phyloP scores from a whole-genome alignment of 768 basidiomycete genomes.

The Austroboletus eburneus region DNA sequence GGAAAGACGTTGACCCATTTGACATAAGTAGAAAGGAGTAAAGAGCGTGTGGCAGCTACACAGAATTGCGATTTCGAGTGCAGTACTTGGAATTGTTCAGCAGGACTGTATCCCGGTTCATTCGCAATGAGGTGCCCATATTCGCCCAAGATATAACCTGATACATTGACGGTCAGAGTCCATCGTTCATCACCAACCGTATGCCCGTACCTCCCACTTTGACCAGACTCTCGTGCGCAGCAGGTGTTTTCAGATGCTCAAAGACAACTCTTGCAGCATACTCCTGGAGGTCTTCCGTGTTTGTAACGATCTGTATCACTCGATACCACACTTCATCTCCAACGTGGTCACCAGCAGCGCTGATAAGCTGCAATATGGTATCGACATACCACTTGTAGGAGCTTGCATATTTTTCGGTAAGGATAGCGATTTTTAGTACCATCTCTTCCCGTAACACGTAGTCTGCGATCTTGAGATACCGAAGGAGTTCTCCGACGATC shows the following conservation, averaged over 20 bases:
- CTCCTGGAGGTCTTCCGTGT: constrained; percentile 95
- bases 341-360: constrained; percentile 96
- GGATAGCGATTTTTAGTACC: constrained; percentile 97
- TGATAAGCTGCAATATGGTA: constrained; percentile 93
- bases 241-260: constrained; percentile 80
- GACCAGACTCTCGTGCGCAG: constrained; percentile 88
- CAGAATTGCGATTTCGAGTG: constrained; percentile 97
- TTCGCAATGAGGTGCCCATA: constrained; percentile 98
- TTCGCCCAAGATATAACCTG: constrained; percentile 95
- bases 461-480: constrained; percentile 94
- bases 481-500: constrained; percentile 91
- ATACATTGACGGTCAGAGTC: constrained; percentile 7
- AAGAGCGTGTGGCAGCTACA: constrained; percentile 83
- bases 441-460: constrained; percentile 96
- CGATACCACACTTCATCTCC: constrained; percentile 99
- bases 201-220: constrained; percentile 83
- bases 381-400: constrained; percentile 99
- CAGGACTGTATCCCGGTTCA: constrained; percentile 86
- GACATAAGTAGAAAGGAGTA: constrained; percentile 95
- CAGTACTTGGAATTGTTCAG: constrained; percentile 89
- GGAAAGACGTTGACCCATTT: constrained; percentile 99
- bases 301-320: constrained; percentile 96
- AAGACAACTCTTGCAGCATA: constrained; percentile 94
- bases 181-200: background rate
- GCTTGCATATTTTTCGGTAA: constrained; percentile 97